These are phyloP conservation scores for Hansenula lynferdii DNA, from an alignment of 1,139 yeast species.

Conservation along the genomic window DNA sequence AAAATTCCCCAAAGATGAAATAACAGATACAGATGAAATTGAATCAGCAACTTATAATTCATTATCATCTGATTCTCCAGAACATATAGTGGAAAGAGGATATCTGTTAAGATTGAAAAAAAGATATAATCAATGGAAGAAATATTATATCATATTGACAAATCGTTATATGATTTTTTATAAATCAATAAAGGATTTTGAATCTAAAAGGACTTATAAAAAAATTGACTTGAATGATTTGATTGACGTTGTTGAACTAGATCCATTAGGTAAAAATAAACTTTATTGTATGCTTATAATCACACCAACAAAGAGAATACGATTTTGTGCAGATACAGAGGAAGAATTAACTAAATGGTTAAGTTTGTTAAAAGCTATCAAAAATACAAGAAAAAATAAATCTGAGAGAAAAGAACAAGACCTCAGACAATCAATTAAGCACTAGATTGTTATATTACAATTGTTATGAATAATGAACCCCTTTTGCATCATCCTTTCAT, in stretches of 20 bases:
- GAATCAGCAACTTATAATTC: conserved; percentile 20
- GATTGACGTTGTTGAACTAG: conserved; percentile 51
- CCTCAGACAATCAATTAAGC: no score
- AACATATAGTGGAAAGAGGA: conserved; percentile 40
- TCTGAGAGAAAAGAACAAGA: not conserved
- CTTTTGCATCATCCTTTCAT: no score
- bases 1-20: not conserved
- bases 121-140: conserved; percentile 45
- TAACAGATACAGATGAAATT: not conserved
- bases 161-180: conserved; percentile 36
- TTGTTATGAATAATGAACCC: no score
- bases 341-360: conserved; percentile 49
- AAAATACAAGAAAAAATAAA: conserved; percentile 17
- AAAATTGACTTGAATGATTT: conserved; percentile 33
- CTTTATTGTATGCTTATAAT: conserved; percentile 44
- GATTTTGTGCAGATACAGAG: conserved; percentile 42
- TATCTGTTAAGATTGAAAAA: conserved; percentile 35
- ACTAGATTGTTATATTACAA: no score
- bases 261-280: conserved; percentile 40
- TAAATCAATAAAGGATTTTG: conserved; percentile 28
- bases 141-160: conserved; percentile 39
- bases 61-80: conserved; percentile 23
- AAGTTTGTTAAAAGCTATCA: conserved; percentile 15
- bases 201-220: conserved; percentile 26
- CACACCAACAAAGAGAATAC: conserved; percentile 39